Conservation (phyloP, 257 asterid species). For the Penstemon davidsonii region DNA sequence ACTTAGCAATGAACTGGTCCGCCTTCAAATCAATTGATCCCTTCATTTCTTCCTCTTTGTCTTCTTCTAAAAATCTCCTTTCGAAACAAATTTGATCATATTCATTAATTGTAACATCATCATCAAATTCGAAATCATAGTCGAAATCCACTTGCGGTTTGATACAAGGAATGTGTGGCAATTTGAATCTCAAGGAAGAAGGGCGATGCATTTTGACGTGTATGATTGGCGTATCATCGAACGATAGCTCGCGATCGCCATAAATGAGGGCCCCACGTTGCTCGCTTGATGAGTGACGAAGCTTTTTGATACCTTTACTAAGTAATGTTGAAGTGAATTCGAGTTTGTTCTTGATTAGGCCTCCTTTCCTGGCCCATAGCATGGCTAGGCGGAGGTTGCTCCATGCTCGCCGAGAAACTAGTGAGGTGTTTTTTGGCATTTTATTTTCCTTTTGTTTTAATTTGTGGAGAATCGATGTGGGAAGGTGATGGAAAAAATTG, state of each 20-base stretch:
- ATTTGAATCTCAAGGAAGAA: slow-evolving; percentile 62
- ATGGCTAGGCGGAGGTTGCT: slow-evolving; percentile 54
- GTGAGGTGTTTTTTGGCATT: slow-evolving; percentile 45
- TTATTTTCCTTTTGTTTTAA: slow-evolving; percentile 9
- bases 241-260: slow-evolving; percentile 70
- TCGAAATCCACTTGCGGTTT: slow-evolving; percentile 59
- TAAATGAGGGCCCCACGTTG: slow-evolving; percentile 39
- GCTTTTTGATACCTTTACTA: slow-evolving; percentile 48
- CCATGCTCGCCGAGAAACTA: slow-evolving; percentile 53
- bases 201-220: slow-evolving; percentile 76
- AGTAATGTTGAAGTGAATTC: slow-evolving; percentile 37
- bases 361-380: slow-evolving; percentile 67
- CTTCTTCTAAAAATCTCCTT: slow-evolving; percentile 24
- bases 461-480: background rate
- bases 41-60: slow-evolving; percentile 23
- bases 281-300: slow-evolving; percentile 37
- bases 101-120: background rate
- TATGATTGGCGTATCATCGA: slow-evolving; percentile 60
- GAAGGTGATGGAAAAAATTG: background rate
- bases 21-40: slow-evolving; percentile 62
- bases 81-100: background rate
- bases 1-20: slow-evolving; percentile 71
- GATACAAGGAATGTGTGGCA: slow-evolving; percentile 79
- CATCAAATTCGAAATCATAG: slow-evolving; percentile 54
- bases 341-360: slow-evolving; percentile 40